Evolutionary conservation across 371 early-diverging fungal genomes (phyloP).

Genomic region (Mortierella sp.): DNA sequence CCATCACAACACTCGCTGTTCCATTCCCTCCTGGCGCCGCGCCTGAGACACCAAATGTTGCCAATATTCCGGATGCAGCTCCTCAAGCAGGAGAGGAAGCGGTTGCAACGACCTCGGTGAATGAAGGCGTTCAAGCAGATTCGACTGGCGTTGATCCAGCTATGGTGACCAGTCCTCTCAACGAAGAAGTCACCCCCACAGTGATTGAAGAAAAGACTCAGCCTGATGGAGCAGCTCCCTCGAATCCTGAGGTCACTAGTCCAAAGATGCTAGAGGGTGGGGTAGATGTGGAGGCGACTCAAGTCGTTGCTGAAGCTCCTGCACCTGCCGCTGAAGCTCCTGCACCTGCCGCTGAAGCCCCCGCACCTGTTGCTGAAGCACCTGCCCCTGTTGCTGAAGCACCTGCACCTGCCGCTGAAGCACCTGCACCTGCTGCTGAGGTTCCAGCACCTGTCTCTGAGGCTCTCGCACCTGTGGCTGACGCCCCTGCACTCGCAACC

Average conservation of each 20-base stretch:
- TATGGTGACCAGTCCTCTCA: neutral
- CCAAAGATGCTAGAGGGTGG: neutral
- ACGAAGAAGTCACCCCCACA: neutral
- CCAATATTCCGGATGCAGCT: neutral
- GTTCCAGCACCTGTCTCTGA: neutral
- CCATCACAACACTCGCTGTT: conserved; percentile 9
- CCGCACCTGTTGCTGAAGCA: conserved; percentile 2
- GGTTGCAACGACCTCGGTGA: neutral
- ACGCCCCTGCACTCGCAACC: no score
- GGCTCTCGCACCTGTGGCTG: neutral
- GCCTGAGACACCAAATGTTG: neutral
- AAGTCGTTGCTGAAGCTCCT: neutral
- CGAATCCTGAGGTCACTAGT: conserved; percentile 10
- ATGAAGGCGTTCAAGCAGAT: neutral
- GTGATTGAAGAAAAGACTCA: neutral
- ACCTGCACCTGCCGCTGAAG: conserved; percentile 1
- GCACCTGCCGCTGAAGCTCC: neutral
- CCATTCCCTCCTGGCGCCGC: conserved; percentile 4
- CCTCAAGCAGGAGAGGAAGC: neutral
- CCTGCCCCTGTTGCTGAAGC: neutral
- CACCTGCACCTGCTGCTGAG: neutral
- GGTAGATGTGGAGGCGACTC: neutral
- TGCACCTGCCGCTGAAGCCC: neutral
- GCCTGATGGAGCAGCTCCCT: neutral
- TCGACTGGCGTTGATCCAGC: neutral